Base-by-base conservation (phyloP, 768 basidiomycete species). In the Neoboletus subvelutipes region DNA sequence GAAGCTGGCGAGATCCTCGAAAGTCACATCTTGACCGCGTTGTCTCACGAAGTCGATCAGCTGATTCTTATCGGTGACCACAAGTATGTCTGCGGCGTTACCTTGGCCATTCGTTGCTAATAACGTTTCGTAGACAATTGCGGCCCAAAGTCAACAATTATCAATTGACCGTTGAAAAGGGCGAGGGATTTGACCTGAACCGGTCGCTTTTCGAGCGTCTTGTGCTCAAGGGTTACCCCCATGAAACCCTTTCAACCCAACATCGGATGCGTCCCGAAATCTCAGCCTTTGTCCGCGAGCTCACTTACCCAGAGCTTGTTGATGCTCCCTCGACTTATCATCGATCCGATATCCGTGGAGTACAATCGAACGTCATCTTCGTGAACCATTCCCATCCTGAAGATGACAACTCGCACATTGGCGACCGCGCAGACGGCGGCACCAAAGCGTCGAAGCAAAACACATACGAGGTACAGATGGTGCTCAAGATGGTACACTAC, bases 201-300 rank as follows among this genome's bases (percentile, higher is more conserved):
- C 65, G 76, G 40, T 87, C 85, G 0, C 74, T 53, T 10, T 53
- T 87, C 18, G 71, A 88, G 45, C 45, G 45, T 15, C 70, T 88
- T 43, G 87, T 87, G 9, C 67, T 83, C 5, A 77, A 77, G 52
- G 81, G 78, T 0, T 88, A 82, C 60, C 86, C 87, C 0, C 87
- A 89, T 58, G 64, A 72, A 48, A 83, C 76, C 0, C 78, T 89
- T 13, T 68, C 64, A 1, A 66, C 76, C 36, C 88, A 89, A 58
- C 88, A 89, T 63, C 81, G 87, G 28, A 89, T 89, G 87, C 77
- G 87, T 1, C 87, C 87, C 0, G 84, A 88, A 56, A 88, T 89
- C 9, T 85, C 88, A 7, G 62, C 76, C 0, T 75, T 88, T 15
- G 78, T 89, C 36, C 80, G 88, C 11, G 63, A 74, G 7, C 77